Percentiles rank a stretch among this genome's conserved stretches.
phyloP scores from a whole-genome alignment of 495 filamentous ascomycete species.

The Penicillium manginii region DNA sequence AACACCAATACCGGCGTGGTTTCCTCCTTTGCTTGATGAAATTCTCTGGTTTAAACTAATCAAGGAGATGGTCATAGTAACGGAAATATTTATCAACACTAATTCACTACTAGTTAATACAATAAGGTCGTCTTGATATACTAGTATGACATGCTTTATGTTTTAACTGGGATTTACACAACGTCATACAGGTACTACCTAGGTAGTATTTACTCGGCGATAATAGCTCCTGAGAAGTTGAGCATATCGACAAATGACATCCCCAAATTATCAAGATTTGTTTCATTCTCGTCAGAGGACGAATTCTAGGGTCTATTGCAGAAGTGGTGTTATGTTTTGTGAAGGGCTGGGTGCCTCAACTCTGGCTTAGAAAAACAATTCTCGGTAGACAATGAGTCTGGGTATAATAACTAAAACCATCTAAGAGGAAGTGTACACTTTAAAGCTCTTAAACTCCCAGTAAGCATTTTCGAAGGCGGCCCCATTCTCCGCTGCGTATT shows the following conservation, averaged over 20 bases:
- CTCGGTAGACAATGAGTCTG: not conserved
- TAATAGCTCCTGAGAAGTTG: too few relatives aligned
- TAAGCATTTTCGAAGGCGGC: constrained; percentile 33
- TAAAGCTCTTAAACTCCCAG: constrained; percentile 44
- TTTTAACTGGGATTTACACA: too few relatives aligned
- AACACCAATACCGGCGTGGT: not conserved
- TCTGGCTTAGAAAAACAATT: too few relatives aligned
- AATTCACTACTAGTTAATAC: not conserved
- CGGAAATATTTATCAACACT: constrained; percentile 6
- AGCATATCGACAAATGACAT: not conserved
- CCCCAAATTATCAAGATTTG: not conserved
- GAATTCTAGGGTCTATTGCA: not conserved
- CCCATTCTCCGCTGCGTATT: constrained; percentile 26
- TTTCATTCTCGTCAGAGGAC: not conserved
- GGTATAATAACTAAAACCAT: not conserved
- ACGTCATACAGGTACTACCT: too few relatives aligned
- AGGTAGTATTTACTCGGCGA: too few relatives aligned
- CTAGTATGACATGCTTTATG: not conserved
- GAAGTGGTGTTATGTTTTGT: not conserved
- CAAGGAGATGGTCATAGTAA: not conserved
- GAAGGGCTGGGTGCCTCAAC: too few relatives aligned
- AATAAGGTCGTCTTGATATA: not conserved
- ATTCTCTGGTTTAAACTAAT: not conserved
- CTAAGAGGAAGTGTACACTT: constrained; percentile 24
- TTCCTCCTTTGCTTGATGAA: not conserved